Conservation (phyloP, 768 basidiomycete species). For the Russula brevipes region DNA sequence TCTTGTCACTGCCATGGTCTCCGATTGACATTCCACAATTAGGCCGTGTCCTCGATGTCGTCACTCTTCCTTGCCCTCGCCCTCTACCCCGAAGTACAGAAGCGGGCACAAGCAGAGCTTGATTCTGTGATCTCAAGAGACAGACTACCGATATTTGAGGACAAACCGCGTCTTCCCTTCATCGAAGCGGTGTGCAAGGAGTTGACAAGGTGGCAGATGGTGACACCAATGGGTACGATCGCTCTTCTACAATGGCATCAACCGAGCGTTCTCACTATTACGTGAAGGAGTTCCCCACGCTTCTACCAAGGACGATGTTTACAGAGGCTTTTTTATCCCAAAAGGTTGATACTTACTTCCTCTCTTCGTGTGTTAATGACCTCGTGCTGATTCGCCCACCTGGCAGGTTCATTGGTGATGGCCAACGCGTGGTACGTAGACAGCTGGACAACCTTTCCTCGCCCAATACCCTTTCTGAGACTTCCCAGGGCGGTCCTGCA, state of each 20-base stretch:
- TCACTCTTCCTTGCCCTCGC: neutral
- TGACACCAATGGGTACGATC: neutral
- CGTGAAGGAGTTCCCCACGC: neutral
- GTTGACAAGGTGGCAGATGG: no score
- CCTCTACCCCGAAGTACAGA: constrained; percentile 3
- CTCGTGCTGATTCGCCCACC: no score
- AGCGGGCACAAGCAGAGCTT: constrained; percentile 5
- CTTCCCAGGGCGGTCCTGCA: no score
- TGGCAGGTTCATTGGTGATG: neutral
- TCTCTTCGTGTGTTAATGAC: neutral
- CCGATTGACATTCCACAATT: no score
- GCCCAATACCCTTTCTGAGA: no score
- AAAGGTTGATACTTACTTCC: neutral
- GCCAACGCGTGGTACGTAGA: neutral
- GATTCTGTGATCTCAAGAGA: constrained; percentile 1
- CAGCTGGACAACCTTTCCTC: no score
- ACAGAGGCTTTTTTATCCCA: no score
- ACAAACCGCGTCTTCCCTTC: neutral
- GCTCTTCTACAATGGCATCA: neutral
- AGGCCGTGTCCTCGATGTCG: no score
- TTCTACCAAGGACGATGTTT: no score
- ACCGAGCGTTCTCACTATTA: no score
- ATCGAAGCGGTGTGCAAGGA: no score
- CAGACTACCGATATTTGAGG: constrained; percentile 8
- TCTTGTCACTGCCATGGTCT: no score